Percentiles rank a stretch among this genome's conserved stretches.
Evolutionary conservation across 23 red algal genomes (phyloP).

Genomic region (Cyanidioschyzon merolae): DNA sequence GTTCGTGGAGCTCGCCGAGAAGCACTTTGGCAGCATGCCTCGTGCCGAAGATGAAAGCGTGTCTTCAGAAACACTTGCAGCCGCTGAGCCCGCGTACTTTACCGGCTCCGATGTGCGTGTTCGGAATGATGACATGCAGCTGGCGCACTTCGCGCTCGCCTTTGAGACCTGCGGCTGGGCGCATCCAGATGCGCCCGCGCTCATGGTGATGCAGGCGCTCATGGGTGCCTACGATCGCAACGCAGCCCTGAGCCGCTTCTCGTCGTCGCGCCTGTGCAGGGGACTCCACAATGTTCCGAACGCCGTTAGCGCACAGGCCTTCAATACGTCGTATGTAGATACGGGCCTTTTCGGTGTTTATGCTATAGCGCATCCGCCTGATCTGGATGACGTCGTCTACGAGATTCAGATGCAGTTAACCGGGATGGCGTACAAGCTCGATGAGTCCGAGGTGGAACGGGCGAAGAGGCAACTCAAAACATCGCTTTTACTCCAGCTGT

Average conservation of each 20-base stretch:
- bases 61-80: conserved; percentile 44
- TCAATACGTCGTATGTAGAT: conserved; percentile 97
- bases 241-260: conserved; percentile 34
- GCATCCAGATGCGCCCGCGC: conserved; percentile 84
- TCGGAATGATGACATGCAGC: conserved; percentile 69
- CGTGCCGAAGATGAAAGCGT: conserved; percentile 25
- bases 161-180: conserved; percentile 96
- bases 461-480: conserved; percentile 92
- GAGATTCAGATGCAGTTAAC: conserved; percentile 49
- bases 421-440: conserved; percentile 41
- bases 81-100: conserved; percentile 68
- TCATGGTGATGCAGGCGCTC: conserved; percentile 93
- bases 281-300: conserved; percentile 32
- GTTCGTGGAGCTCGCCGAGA: conserved; percentile 57
- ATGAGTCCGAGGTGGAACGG: conserved; percentile 53
- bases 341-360: conserved; percentile 93
- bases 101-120: conserved; percentile 92
- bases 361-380: conserved; percentile 43
- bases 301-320: conserved; percentile 37
- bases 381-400: conserved; percentile 83
- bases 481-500: conserved; percentile 53
- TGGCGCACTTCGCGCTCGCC: conserved; percentile 88
- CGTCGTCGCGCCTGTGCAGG: conserved; percentile 42
- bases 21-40: conserved; percentile 70
- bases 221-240: conserved; percentile 72